Evolutionary conservation across 345 rosid genomes (phyloP).

Genomic region (Ceriops decandra): DNA sequence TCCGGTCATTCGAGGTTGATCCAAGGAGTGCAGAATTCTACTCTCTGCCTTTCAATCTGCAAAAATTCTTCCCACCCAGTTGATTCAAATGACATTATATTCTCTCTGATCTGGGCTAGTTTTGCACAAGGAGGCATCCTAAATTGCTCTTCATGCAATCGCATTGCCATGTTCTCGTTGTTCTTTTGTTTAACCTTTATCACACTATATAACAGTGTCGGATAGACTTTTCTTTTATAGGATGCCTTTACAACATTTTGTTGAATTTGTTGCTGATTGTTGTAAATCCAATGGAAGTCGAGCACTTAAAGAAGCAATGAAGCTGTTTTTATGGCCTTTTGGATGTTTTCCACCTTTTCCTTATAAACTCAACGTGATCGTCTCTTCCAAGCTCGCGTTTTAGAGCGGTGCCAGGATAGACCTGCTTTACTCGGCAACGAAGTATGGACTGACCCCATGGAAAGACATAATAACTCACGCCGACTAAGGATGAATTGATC

Average conservation of each 20-base stretch:
- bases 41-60: constrained; percentile 84
- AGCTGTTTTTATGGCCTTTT: neutral
- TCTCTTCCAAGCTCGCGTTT: constrained; percentile 3
- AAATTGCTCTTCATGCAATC: neutral
- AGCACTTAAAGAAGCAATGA: constrained; percentile 10
- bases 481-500: neutral
- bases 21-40: constrained; percentile 80
- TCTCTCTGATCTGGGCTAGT: no score
- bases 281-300: constrained; percentile 11
- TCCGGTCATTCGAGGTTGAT: constrained; percentile 64
- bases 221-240: constrained; percentile 11
- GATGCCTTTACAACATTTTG: neutral
- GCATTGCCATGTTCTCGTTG: constrained; percentile 4
- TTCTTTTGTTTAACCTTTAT: constrained; percentile 4
- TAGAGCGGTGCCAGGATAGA: neutral
- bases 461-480: neutral
- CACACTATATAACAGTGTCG: constrained; percentile 13
- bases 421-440: neutral
- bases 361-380: neutral
- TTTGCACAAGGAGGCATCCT: neutral
- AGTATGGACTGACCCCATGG: neutral
- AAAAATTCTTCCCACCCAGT: constrained; percentile 85
- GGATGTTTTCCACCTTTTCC: neutral
- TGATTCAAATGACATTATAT: constrained; percentile 23
- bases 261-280: constrained; percentile 10